Evolutionary conservation across 352 stramenopile species (phyloP), one percentile per base, ranked within the genome.

Genomic region (Globisporangium spinosum): DNA sequence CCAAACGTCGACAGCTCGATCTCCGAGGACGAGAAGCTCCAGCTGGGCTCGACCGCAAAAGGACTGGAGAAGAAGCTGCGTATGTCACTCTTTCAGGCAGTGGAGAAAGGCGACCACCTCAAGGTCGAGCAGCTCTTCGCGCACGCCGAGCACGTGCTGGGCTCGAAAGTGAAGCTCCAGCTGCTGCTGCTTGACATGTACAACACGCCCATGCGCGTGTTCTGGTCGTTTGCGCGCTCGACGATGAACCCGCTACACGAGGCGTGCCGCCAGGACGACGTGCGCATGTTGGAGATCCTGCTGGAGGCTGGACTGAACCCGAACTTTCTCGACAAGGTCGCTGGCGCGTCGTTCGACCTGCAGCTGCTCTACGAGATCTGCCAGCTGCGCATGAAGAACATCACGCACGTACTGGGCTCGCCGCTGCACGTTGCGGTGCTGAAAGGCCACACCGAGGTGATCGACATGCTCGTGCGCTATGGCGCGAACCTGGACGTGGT

Each of bases 311-410:
- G 83, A 0, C 59, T 95, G 35, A 87, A 89, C 59, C 76, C 87
- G 1, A 92, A 95, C 55, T 85, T 86, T 49, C 72, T 93, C 27
- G 87, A 95, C 72, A 93, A 93, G 75, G 90, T 90, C 55, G 76
- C 81, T 2, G 83, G 87, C 6, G 77, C 77, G 34, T 77, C 75
- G 2, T 79, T 89, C 54, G 82, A 82, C 58, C 62, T 91, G 20
- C 79, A 87, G 53, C 56, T 89, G 22, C 53, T 91, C 8, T 91
- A 90, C 68, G 79, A 91, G n/a, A 57, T 89, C 47, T 88, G 77
- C 65, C 81, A 89, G 53, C 68, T 89, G 10, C 83, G 87, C 20
- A 74, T 88, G 17, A 77, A 75, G 53, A 91, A 89, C 62, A 77
- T 93, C 60, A 82, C 78, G 9, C 85, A 91, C 59, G 77, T 90